Percentiles rank a stretch among this genome's conserved stretches.
Conservation (phyloP, 176 grass and related monocot genomes). For the Triticum urartu region DNA sequence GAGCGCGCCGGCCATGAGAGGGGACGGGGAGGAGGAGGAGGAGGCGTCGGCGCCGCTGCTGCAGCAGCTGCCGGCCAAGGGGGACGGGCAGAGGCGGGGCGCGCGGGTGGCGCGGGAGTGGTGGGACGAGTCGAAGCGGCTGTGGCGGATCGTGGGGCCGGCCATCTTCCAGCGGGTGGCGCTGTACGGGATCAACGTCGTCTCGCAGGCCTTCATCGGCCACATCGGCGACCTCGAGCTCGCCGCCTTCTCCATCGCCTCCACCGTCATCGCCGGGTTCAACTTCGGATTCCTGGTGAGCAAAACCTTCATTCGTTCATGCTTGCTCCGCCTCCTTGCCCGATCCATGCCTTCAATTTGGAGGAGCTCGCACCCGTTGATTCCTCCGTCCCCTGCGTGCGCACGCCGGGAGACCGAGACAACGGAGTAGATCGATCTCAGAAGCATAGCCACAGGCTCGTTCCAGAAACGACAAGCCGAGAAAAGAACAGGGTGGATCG, state of each 20-base stretch:
- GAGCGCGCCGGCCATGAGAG: neutral
- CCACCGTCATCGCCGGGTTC: conserved; percentile 52
- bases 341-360: too few relatives aligned
- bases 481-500: too few relatives aligned
- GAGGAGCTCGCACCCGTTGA: too few relatives aligned
- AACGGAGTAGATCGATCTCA: too few relatives aligned
- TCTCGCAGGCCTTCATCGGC: conserved; percentile 61
- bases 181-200: conserved; percentile 42
- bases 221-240: conserved; percentile 45
- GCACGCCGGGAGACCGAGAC: too few relatives aligned
- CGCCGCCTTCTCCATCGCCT: conserved; percentile 59
- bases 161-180: conserved; percentile 60
- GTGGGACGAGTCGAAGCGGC: conserved; percentile 10
- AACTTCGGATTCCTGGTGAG: conserved; percentile 61
- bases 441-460: too few relatives aligned
- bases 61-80: neutral
- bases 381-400: too few relatives aligned
- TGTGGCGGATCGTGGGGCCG: conserved; percentile 60
- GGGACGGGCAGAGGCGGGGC: too few relatives aligned
- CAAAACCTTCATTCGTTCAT: too few relatives aligned
- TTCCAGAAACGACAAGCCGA: too few relatives aligned
- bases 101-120: conserved; percentile 27
- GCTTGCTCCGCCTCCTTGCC: too few relatives aligned
- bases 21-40: too few relatives aligned
- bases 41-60: conserved; percentile 30